phyloP scores from a whole-genome alignment of 768 basidiomycete species.

The Mycena maculata region DNA sequence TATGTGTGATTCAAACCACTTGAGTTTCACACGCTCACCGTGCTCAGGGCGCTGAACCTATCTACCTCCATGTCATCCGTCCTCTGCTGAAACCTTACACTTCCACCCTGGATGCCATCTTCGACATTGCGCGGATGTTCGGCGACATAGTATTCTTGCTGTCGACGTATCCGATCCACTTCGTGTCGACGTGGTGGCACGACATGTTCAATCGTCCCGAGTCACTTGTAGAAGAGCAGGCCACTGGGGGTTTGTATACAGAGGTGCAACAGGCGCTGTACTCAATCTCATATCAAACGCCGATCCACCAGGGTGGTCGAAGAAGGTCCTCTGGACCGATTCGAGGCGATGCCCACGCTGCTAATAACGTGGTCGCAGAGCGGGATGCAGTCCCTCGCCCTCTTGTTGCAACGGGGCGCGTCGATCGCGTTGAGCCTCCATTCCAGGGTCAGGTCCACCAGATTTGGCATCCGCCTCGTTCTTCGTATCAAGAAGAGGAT shows the following conservation, averaged over 20 bases:
- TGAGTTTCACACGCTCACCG: not conserved
- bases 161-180: slow-evolving; percentile 52
- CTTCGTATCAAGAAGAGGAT: slow-evolving; percentile 53
- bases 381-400: not conserved
- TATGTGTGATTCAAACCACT: slow-evolving; percentile 49
- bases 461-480: slow-evolving; percentile 72
- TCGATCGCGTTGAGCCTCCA: not conserved
- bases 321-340: slow-evolving; percentile 14
- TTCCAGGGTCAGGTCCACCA: slow-evolving; percentile 46
- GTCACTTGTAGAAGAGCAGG: slow-evolving; percentile 10
- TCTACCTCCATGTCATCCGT: slow-evolving; percentile 83
- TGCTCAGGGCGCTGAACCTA: slow-evolving; percentile 83
- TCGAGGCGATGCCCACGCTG: not conserved
- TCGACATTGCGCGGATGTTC: slow-evolving; percentile 70
- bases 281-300: slow-evolving; percentile 16
- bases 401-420: slow-evolving; percentile 1
- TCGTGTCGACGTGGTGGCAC: slow-evolving; percentile 52
- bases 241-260: slow-evolving; percentile 14
- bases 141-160: slow-evolving; percentile 70
- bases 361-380: not conserved
- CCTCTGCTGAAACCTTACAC: slow-evolving; percentile 83
- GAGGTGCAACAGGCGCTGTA: slow-evolving; percentile 27
- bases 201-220: slow-evolving; percentile 37
- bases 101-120: slow-evolving; percentile 68
- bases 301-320: slow-evolving; percentile 7